phyloP scores from a whole-genome alignment of 2,329 filamentous ascomycete genomes.

The Stemphylium lycopersici region DNA sequence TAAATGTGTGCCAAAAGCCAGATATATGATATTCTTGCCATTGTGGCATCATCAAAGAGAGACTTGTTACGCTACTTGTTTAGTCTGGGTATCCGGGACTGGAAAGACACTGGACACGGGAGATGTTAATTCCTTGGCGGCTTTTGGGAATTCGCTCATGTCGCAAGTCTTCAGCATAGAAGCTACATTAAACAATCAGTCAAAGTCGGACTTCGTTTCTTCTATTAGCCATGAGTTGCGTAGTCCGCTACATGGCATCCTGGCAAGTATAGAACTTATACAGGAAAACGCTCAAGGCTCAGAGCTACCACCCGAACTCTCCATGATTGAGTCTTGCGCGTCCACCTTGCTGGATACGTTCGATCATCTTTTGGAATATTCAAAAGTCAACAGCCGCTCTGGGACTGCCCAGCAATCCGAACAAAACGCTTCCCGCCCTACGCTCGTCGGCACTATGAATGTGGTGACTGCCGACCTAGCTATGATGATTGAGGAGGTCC shows the following conservation, averaged over 20 bases:
- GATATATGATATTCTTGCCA: conserved; percentile 26
- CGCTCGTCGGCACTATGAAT: no score
- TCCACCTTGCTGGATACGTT: conserved; percentile 54
- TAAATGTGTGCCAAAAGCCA: conserved; percentile 9
- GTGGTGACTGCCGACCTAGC: conserved; percentile 3
- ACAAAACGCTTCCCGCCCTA: background rate
- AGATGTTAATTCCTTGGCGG: conserved; percentile 15
- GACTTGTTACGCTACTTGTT: conserved; percentile 22
- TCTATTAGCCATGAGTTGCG: conserved; percentile 60
- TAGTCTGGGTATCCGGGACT: conserved; percentile 25
- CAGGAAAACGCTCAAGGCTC: conserved; percentile 48
- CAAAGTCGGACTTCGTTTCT: conserved; percentile 59
- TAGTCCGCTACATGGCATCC: conserved; percentile 47
- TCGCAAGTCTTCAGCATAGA: conserved; percentile 51
- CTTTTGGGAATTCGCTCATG: conserved; percentile 40
- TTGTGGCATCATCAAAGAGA: conserved; percentile 37
- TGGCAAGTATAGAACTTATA: conserved; percentile 56
- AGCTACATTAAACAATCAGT: conserved; percentile 39
- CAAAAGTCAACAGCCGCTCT: conserved; percentile 24
- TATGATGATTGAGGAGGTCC: conserved; percentile 11
- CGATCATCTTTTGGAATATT: conserved; percentile 31
- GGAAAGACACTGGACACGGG: conserved; percentile 20
- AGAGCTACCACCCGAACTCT: conserved; percentile 50
- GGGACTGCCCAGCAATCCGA: background rate
- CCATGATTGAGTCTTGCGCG: conserved; percentile 56